phyloP scores from a whole-genome alignment of 2,329 filamentous ascomycete genomes.

The Ophiocordyceps camponoti-saundersi region DNA sequence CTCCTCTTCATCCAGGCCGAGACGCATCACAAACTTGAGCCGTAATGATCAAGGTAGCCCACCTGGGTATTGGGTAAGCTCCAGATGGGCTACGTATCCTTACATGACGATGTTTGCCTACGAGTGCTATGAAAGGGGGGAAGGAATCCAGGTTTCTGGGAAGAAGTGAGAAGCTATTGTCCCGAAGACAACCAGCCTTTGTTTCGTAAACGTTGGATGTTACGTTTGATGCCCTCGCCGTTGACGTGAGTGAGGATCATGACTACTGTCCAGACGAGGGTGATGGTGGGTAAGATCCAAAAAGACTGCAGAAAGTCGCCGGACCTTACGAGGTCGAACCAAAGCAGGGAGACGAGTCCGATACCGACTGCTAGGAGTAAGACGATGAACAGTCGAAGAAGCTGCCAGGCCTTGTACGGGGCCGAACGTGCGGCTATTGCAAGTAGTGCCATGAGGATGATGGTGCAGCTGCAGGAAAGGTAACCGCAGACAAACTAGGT shows the following conservation, averaged over 20 bases:
- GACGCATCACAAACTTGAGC: no score
- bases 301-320: constrained; percentile 8
- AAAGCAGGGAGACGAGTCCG: constrained; percentile 11
- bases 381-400: constrained; percentile 12
- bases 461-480: constrained; percentile 12
- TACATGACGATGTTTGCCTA: no score
- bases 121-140: no score
- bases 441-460: constrained; percentile 15
- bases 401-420: constrained; percentile 14
- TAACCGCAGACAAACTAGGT: constrained; percentile 17
- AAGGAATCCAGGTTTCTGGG: no score
- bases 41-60: no score
- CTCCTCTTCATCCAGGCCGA: no score
- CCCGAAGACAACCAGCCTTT: no score
- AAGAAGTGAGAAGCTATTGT: no score
- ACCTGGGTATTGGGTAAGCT: no score
- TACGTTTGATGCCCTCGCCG: neutral
- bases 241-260: constrained; percentile 15
- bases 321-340: constrained; percentile 4
- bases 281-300: constrained; percentile 17
- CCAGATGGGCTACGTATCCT: no score
- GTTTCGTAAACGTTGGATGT: neutral
- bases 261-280: constrained; percentile 15
- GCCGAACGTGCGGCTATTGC: constrained; percentile 12
- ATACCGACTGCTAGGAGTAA: constrained; percentile 13